Evolutionary conservation across 2,329 filamentous ascomycete genomes (phyloP).

Genomic region (Geosmithia putterillii): DNA sequence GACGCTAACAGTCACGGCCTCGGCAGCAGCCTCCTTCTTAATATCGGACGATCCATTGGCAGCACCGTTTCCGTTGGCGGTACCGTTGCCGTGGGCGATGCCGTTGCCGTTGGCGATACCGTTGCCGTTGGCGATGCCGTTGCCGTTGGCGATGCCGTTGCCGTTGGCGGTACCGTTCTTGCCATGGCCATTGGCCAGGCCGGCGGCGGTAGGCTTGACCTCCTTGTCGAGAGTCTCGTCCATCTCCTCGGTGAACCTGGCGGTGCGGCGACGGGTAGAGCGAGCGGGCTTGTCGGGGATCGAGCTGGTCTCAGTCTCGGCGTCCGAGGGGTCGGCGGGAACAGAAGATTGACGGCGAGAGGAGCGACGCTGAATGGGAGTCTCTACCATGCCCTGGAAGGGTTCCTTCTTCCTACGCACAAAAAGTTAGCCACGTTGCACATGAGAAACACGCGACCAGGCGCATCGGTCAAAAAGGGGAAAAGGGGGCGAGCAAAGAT

Average conservation of each 20-base stretch:
- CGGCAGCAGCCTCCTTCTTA: too few species aligned
- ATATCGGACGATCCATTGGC: too few species aligned
- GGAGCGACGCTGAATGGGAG: conserved; percentile 29
- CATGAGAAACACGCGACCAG: background rate
- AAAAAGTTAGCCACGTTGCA: background rate
- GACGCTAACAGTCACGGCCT: conserved; percentile 11
- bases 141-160: conserved; percentile 6
- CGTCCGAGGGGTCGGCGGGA: conserved; percentile 33
- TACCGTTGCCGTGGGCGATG: conserved; percentile 5
- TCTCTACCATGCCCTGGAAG: conserved; percentile 50
- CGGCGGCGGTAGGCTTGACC: conserved; percentile 14
- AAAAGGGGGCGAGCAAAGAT: background rate
- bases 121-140: conserved; percentile 7
- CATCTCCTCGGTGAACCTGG: conserved; percentile 38
- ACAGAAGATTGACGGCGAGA: conserved; percentile 38
- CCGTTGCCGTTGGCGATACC: conserved; percentile 8
- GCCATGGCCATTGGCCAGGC: conserved; percentile 16
- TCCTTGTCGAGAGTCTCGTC: conserved; percentile 22
- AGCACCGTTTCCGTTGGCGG: background rate
- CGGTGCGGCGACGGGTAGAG: conserved; percentile 30
- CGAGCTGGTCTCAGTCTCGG: conserved; percentile 26
- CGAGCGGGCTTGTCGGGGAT: conserved; percentile 29
- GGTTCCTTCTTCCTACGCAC: conserved; percentile 43
- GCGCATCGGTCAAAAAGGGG: too few species aligned
- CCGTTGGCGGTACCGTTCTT: conserved; percentile 16